A percentile compares a stretch with the other conserved stretches of the same genome.
These are phyloP conservation scores for Cordyceps fumosorosea DNA, from an alignment of 2,329 filamentous ascomycete genomes.

Conservation along the genomic window DNA sequence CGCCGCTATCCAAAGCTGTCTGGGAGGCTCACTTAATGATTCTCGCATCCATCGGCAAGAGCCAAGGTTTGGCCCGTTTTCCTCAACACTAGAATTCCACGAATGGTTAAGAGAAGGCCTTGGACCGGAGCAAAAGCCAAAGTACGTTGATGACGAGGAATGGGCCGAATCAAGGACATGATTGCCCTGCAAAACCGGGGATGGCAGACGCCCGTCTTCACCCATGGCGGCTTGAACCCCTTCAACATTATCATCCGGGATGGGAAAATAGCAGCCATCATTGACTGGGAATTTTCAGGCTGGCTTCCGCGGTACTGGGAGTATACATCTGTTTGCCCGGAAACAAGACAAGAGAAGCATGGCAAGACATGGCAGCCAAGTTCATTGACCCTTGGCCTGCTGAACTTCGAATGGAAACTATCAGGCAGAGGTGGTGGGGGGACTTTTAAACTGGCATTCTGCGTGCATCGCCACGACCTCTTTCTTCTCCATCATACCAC, in stretches of 20 bases:
- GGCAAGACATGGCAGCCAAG: background rate
- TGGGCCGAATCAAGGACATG: constrained; percentile 18
- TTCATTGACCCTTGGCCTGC: background rate
- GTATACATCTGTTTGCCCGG: constrained; percentile 16
- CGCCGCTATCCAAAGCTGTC: constrained; percentile 19
- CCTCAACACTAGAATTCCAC: constrained; percentile 26
- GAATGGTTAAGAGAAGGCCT: constrained; percentile 22
- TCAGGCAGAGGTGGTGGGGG: constrained; percentile 10
- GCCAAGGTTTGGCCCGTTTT: constrained; percentile 26
- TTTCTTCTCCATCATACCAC: too few relatives aligned
- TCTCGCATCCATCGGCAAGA: constrained; percentile 18
- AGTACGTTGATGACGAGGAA: constrained; percentile 20
- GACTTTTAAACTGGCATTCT: background rate
- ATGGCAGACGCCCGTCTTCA: constrained; percentile 23
- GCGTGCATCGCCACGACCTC: too few relatives aligned
- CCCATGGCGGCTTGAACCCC: constrained; percentile 22
- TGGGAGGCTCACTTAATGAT: constrained; percentile 22
- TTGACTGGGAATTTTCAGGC: constrained; percentile 29
- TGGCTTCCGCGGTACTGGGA: constrained; percentile 30
- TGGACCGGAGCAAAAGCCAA: constrained; percentile 20
- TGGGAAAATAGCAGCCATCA: constrained; percentile 22
- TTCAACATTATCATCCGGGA: constrained; percentile 24
- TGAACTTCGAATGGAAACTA: constrained; percentile 5
- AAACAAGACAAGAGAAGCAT: background rate
- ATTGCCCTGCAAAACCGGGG: constrained; percentile 19